Evolutionary conservation across 768 basidiomycete species (phyloP).

Genomic region (Trametes maxima): DNA sequence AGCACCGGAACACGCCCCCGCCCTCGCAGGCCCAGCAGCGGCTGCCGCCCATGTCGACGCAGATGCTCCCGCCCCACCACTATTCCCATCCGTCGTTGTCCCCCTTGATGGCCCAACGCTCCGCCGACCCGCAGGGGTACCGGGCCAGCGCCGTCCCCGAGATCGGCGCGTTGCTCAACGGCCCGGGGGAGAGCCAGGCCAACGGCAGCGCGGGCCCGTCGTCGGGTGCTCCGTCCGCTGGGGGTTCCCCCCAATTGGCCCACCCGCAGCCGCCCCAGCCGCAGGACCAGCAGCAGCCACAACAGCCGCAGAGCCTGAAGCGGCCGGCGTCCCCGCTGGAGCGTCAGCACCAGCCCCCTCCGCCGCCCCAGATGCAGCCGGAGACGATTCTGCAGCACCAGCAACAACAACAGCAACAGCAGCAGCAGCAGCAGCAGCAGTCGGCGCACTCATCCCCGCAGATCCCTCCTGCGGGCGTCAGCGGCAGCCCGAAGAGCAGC

Average conservation of each 20-base stretch:
- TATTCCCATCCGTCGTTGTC: conserved; percentile 57
- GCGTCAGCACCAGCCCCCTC: conserved; percentile 10
- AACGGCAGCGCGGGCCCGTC: conserved; percentile 8
- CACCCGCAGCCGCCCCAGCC: conserved; percentile 10
- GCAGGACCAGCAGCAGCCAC: conserved; percentile 9
- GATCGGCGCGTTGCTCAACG: conserved; percentile 51
- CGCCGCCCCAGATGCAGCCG: conserved; percentile 16
- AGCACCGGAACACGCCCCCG: conserved; percentile 47
- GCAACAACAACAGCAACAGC: conserved; percentile 12
- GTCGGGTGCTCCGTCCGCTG: conserved; percentile 12
- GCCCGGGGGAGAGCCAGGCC: conserved; percentile 26
- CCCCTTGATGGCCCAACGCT: conserved; percentile 37
- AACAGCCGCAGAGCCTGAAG: conserved; percentile 14
- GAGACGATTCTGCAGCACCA: conserved; percentile 10
- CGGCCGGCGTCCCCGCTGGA: conserved; percentile 22
- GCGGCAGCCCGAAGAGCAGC: conserved; percentile 19
- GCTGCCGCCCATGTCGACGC: conserved; percentile 44
- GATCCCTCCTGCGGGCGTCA: conserved; percentile 13
- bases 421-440: conserved; percentile 5
- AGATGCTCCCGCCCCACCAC: conserved; percentile 48
- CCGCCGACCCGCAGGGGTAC: conserved; percentile 17
- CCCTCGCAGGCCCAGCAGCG: conserved; percentile 35
- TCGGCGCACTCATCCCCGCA: conserved; percentile 18
- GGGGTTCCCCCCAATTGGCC: conserved; percentile 12
- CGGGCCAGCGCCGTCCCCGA: conserved; percentile 46